These are phyloP conservation scores for Russula compacta DNA, from an alignment of 768 basidiomycete genomes.

Conservation along the genomic window DNA sequence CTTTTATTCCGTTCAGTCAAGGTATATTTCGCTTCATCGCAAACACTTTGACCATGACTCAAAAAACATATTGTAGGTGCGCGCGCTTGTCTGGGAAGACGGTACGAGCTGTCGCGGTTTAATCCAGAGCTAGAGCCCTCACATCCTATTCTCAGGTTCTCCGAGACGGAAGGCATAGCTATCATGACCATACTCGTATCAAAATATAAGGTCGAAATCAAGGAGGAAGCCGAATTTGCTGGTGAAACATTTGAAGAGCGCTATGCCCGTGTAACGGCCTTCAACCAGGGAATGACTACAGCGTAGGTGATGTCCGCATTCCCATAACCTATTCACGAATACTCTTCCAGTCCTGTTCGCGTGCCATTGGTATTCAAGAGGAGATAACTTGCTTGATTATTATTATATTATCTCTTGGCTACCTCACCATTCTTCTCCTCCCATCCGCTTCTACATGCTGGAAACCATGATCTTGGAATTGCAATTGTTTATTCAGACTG, in stretches of 20 bases:
- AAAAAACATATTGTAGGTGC: neutral
- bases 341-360: neutral
- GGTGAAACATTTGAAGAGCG: slow-evolving; percentile 37
- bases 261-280: slow-evolving; percentile 22
- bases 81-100: slow-evolving; percentile 21
- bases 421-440: neutral
- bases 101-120: slow-evolving; percentile 2
- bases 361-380: neutral
- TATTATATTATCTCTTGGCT: neutral
- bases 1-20: slow-evolving; percentile 27
- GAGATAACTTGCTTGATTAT: neutral
- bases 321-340: neutral
- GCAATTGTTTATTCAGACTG: too few relatives aligned
- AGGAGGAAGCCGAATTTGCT: slow-evolving; percentile 40
- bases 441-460: too few relatives aligned
- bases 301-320: neutral
- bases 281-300: neutral
- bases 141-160: slow-evolving; percentile 30
- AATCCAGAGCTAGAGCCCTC: neutral
- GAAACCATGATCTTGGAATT: too few relatives aligned
- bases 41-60: neutral
- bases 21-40: slow-evolving; percentile 2
- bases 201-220: slow-evolving; percentile 38
- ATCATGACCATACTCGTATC: slow-evolving; percentile 38
- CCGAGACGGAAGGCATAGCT: slow-evolving; percentile 41